Evolutionary conservation across 2,329 filamentous ascomycete species (phyloP), one percentile per base, ranked within the genome.

Genomic region (Sclerotiophoma versabilis): DNA sequence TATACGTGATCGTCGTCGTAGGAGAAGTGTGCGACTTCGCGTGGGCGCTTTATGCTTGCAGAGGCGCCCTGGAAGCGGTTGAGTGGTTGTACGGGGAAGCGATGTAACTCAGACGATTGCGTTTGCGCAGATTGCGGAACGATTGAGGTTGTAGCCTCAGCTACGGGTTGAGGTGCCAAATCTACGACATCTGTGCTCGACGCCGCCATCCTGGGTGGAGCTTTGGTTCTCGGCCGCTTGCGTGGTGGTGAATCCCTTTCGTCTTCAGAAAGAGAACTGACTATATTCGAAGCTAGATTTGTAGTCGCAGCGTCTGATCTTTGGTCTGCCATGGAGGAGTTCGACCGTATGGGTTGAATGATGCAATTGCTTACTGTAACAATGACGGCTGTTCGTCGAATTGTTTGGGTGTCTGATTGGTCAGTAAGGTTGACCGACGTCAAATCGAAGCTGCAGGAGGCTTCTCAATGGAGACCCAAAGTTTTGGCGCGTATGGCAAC

Each of bases 21-120:
- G 8, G 93, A 98, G 77, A 98, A 99, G 76, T 84, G 92, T 4
- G 93, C 85, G 61, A 99, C 90, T 79, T 99, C 95, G 88, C 93
- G 61, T 6, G 68, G 72, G 22, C 70, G 67, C 47, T 72, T 71
- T 34, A 75, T 73, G 54, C 63, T 70, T 10, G 71, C 68, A 5
- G 70, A 72, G 15, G 68, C 60, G 32, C 70, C 69, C 33, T 68
- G 66, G 36, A 74, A 74, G 42, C 69, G 71, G 15, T 66, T 47
- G n/a, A 73, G 57, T 1, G 70, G 70, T 29, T 73, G 66, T 32
- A 74, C 65, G 4, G 62, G 54, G 54, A 74, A 74, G 25, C 59
- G 60, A 7, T 65, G 48, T 9, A 59, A 51, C n/a, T 46, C 32
- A 3, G 34, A 30, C n/a, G 32, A 12, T 43, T 20, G 25, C 6